Conservation (phyloP, 495 filamentous ascomycete genomes). For the Margaritispora aquatica region DNA sequence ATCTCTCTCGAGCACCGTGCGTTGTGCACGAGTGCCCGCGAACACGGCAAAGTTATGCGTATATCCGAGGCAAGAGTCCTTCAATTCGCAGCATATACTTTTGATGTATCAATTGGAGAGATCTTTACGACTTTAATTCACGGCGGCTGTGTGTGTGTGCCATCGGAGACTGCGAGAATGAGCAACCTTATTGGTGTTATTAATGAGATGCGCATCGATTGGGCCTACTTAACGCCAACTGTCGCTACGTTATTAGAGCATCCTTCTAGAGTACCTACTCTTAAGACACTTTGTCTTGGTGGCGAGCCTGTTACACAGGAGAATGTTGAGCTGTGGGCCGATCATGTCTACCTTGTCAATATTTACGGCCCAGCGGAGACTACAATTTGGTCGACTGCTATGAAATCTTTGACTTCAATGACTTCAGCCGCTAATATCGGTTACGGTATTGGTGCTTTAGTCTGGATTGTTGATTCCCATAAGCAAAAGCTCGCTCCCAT, state of each 20-base stretch:
- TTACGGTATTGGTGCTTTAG: neutral
- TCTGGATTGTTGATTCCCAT: neutral
- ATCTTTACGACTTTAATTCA: slow-evolving; percentile 57
- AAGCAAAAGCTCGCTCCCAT: neutral
- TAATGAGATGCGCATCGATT: slow-evolving; percentile 31
- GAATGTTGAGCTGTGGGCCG: too few relatives aligned
- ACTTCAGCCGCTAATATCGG: too few relatives aligned
- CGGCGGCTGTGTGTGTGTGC: slow-evolving; percentile 45
- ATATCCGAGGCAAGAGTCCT: slow-evolving; percentile 53
- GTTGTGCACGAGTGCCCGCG: slow-evolving; percentile 22
- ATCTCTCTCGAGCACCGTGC: slow-evolving; percentile 24
- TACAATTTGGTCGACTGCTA: too few relatives aligned
- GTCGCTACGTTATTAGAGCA: neutral
- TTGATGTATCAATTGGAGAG: slow-evolving; percentile 61
- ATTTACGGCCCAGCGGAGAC: too few relatives aligned
- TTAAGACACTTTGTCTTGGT: too few relatives aligned
- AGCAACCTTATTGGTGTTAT: slow-evolving; percentile 34
- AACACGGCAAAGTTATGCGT: slow-evolving; percentile 47
- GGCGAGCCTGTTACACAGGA: too few relatives aligned
- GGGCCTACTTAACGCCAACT: slow-evolving; percentile 41
- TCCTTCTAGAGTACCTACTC: neutral
- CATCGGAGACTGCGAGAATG: slow-evolving; percentile 35
- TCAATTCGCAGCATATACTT: slow-evolving; percentile 65
- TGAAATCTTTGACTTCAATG: too few relatives aligned
- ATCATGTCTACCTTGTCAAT: too few relatives aligned